These are phyloP conservation scores for Sarocladium brachiariae DNA, from an alignment of 2,329 filamentous ascomycete genomes.

Conservation along the genomic window DNA sequence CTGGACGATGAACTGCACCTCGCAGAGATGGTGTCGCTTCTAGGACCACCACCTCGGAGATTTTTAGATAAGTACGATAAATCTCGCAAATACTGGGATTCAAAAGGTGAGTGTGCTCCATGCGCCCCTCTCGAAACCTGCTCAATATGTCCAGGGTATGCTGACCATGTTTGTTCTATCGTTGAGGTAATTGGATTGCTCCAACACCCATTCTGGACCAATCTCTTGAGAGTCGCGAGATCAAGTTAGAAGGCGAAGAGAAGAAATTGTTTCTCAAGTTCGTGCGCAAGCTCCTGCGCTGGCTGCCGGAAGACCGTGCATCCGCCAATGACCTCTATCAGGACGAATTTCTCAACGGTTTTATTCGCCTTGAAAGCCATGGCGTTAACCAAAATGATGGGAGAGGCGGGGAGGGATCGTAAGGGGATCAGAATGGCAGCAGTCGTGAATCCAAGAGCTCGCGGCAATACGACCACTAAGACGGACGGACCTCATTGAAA, in stretches of 20 bases:
- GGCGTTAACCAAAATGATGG: too few relatives aligned
- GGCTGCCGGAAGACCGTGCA: slow-evolving; percentile 19
- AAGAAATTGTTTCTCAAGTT: slow-evolving; percentile 16
- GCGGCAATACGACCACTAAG: too few relatives aligned
- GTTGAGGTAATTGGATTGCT: too few relatives aligned
- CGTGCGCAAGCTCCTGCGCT: slow-evolving; percentile 17
- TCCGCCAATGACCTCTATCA: slow-evolving; percentile 16
- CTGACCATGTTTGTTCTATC: slow-evolving; percentile 21
- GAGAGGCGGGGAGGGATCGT: too few relatives aligned
- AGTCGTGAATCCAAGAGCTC: too few relatives aligned
- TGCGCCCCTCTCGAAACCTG: background rate
- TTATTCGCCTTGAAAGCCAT: background rate
- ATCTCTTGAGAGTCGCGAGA: slow-evolving; percentile 18
- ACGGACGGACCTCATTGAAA: too few relatives aligned
- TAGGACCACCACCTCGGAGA: slow-evolving; percentile 26
- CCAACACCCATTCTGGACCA: slow-evolving; percentile 20
- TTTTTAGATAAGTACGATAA: slow-evolving; percentile 25
- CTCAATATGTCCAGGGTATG: slow-evolving; percentile 9
- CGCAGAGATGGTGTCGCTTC: slow-evolving; percentile 28
- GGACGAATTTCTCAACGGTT: slow-evolving; percentile 7
- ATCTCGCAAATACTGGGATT: slow-evolving; percentile 17
- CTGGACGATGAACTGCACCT: slow-evolving; percentile 22
- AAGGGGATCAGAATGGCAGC: too few relatives aligned
- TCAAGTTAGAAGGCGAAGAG: slow-evolving; percentile 16
- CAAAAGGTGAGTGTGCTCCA: slow-evolving; percentile 13